Percentiles rank a stretch among this genome's conserved stretches.
These are phyloP conservation scores for Pyrenochaeta sp. DNA, from an alignment of 2,329 filamentous ascomycete genomes.

Conservation along the genomic window DNA sequence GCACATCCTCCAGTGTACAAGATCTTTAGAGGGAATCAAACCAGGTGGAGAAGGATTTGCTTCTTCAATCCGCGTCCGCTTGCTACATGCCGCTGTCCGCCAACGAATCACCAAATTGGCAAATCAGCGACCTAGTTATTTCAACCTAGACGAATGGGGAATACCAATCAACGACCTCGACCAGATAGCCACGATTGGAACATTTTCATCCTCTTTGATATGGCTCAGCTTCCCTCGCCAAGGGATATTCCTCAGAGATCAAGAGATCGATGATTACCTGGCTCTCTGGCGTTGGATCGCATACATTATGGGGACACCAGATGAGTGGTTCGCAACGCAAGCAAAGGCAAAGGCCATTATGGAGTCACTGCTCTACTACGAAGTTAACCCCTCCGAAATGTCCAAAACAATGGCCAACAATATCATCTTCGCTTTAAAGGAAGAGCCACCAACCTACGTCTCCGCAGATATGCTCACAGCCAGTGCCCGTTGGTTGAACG, in stretches of 20 bases:
- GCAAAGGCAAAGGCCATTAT: constrained; percentile 67
- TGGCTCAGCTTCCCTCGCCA: constrained; percentile 75
- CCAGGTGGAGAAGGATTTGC: constrained; percentile 72
- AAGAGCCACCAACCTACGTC: constrained; percentile 70
- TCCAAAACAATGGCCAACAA: constrained; percentile 75
- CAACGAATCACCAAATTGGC: constrained; percentile 69
- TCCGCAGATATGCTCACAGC: constrained; percentile 73
- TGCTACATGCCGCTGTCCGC: constrained; percentile 73
- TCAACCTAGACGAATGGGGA: constrained; percentile 64
- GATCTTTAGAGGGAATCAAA: constrained; percentile 68
- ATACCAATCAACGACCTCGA: constrained; percentile 80
- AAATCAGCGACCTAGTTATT: constrained; percentile 66
- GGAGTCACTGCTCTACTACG: constrained; percentile 71
- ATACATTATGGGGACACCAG: constrained; percentile 73
- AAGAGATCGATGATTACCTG: constrained; percentile 73
- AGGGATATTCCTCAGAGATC: constrained; percentile 68
- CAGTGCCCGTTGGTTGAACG: constrained; percentile 74
- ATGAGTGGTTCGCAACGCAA: constrained; percentile 64
- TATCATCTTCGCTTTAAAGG: constrained; percentile 73
- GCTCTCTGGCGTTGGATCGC: constrained; percentile 80
- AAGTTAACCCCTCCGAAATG: constrained; percentile 70
- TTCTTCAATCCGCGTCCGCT: constrained; percentile 71
- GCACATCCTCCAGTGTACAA: constrained; percentile 75
- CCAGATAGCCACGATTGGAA: constrained; percentile 73
- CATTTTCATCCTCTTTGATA: constrained; percentile 72